Evolutionary conservation across 2,329 filamentous ascomycete genomes (phyloP).

Genomic region (Venturia asperata): DNA sequence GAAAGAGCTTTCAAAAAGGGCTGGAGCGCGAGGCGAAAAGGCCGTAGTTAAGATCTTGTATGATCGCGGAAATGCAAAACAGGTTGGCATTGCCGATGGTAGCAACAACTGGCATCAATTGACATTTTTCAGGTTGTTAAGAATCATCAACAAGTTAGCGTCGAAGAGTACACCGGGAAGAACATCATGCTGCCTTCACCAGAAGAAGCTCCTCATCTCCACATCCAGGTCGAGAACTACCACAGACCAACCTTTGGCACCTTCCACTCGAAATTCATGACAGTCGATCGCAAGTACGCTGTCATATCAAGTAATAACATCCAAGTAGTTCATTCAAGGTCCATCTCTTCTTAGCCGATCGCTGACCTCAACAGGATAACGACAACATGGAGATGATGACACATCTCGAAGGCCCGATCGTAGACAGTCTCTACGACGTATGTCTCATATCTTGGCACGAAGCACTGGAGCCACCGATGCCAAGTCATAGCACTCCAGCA

Average conservation of each 20-base stretch:
- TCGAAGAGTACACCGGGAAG: slow-evolving; percentile 50
- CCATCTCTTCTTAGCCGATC: not conserved
- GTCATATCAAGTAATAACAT: slow-evolving; percentile 74
- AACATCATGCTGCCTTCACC: slow-evolving; percentile 53
- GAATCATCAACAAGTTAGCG: slow-evolving; percentile 55
- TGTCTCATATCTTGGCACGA: slow-evolving; percentile 67
- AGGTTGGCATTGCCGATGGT: slow-evolving; percentile 33
- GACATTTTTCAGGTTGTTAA: slow-evolving; percentile 41
- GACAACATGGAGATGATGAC: slow-evolving; percentile 77
- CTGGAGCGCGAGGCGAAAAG: slow-evolving; percentile 48
- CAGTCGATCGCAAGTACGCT: slow-evolving; percentile 65
- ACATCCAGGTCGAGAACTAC: slow-evolving; percentile 66
- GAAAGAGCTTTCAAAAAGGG: slow-evolving; percentile 59
- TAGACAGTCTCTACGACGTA: slow-evolving; percentile 68
- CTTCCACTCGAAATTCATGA: slow-evolving; percentile 70
- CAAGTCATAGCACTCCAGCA: slow-evolving; percentile 48
- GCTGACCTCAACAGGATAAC: slow-evolving; percentile 46
- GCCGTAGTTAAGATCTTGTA: slow-evolving; percentile 69
- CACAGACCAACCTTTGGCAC: slow-evolving; percentile 65
- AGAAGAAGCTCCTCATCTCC: slow-evolving; percentile 62
- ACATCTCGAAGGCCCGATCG: slow-evolving; percentile 67
- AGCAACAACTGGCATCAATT: slow-evolving; percentile 5
- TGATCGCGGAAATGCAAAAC: slow-evolving; percentile 60
- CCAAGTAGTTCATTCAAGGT: slow-evolving; percentile 29
- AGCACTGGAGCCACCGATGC: slow-evolving; percentile 52